Conservation (phyloP, 176 grass and related monocot genomes). For the Carex kokanica region DNA sequence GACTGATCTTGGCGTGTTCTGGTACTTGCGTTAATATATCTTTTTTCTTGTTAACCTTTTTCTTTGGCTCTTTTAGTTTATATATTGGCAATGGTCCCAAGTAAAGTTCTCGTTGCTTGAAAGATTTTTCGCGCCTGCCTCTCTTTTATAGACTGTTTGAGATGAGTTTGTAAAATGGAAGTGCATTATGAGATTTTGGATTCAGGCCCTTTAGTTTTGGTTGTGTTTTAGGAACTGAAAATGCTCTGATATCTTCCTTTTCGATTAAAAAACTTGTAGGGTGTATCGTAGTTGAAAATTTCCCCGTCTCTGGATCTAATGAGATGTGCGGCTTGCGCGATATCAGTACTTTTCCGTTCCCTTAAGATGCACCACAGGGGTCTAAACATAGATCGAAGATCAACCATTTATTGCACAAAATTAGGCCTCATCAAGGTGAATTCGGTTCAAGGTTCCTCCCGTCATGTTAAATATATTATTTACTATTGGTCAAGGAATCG, state of each 20-base stretch:
- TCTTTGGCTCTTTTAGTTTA: not conserved
- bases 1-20: constrained; percentile 25
- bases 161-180: not conserved
- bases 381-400: not conserved
- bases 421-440: no score
- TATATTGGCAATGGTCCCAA: not conserved
- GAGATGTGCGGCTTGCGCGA: not conserved
- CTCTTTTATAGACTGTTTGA: not conserved
- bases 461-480: no score
- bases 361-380: not conserved
- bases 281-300: not conserved
- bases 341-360: not conserved
- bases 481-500: no score
- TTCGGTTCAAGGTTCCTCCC: no score
- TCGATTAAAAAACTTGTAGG: not conserved
- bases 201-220: not conserved
- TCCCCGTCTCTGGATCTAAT: not conserved
- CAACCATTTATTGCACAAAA: no score
- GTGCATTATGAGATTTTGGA: not conserved
- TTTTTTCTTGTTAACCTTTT: not conserved
- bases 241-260: not conserved
- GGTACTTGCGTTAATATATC: not conserved
- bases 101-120: not conserved
- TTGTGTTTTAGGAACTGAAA: not conserved
- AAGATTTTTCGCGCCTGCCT: not conserved